Base-by-base conservation (phyloP, 495 filamentous ascomycete genomes). In the Penicillium mononematosum region DNA sequence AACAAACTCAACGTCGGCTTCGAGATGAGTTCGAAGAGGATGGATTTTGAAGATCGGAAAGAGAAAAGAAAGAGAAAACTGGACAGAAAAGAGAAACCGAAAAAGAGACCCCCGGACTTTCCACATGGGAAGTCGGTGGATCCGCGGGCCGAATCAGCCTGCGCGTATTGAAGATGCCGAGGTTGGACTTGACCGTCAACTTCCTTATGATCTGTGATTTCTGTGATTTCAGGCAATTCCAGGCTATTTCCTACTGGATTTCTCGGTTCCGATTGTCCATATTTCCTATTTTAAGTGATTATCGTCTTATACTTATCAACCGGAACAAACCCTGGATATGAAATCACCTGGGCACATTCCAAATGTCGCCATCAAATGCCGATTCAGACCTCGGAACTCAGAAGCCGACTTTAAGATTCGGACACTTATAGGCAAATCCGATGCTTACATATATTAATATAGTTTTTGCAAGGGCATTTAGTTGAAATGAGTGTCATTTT, bases 61-160 rank as follows among this genome's bases (percentile, higher is more conserved):
- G 56, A 48, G 54, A 57, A 53, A 54, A 45, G 45, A 38, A 50
- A 50, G 56, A 48, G 53, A 58, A 53, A 55, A 24, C 43, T 27
- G 20, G 19, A 43, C 32, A 41, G 45, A 39, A 50, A 50, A 56
- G 45, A 51, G 45, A 51, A 57, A 48, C 56, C 47, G 46, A 41
- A 58, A 58, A 65, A 62, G 58, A 58, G 55, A 58, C 58, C 56
- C 51, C 46, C 56, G 50, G 54, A 56, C 47, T 53, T 53, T 45
- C 60, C 67, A 73, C 70, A 73, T 73, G 61, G 56, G 27, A 29
- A 29, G 17, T 52, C 29, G 20, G 71, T 75, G 72, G 72, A 72
- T 67, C 71, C 68, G 59, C 70, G 65, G 65, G 55, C 55, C 59
- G 63, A 72, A 64, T 66, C 63, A 68, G 42, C 52, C 52, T 53